phyloP scores from a whole-genome alignment of 2,329 filamentous ascomycete genomes.

The Falciphora oryzae region DNA sequence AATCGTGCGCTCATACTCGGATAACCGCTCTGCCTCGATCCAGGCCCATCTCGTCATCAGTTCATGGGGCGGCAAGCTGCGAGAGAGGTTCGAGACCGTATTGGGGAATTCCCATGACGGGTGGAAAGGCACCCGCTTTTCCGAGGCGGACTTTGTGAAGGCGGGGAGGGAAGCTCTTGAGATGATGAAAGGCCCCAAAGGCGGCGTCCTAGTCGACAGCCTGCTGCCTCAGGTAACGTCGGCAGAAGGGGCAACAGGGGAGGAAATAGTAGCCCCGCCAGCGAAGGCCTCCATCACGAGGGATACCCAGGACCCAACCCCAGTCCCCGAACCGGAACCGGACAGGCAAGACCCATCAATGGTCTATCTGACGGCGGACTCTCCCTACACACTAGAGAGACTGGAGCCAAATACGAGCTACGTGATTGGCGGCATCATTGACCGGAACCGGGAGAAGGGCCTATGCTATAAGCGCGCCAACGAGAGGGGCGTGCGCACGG shows the following conservation, averaged over 20 bases:
- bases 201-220: constrained; percentile 54
- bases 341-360: constrained; percentile 38
- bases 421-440: constrained; percentile 88
- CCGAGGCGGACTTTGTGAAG: constrained; percentile 66
- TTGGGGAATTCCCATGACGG: constrained; percentile 64
- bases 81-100: constrained; percentile 72
- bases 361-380: constrained; percentile 89
- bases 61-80: constrained; percentile 70
- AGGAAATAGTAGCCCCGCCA: background rate
- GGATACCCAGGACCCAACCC: constrained; percentile 24
- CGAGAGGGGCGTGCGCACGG: constrained; percentile 73
- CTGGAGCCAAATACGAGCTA: constrained; percentile 87
- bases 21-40: constrained; percentile 67
- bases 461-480: constrained; percentile 81
- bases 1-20: constrained; percentile 82
- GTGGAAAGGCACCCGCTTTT: constrained; percentile 75
- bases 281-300: background rate
- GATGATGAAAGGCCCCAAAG: constrained; percentile 55
- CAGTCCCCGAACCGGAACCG: constrained; percentile 26
- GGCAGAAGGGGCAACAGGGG: background rate
- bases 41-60: constrained; percentile 69
- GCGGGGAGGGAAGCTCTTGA: constrained; percentile 61
- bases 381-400: constrained; percentile 73
- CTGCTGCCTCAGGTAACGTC: constrained; percentile 32
- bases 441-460: constrained; percentile 94